These are phyloP conservation scores for Eucalyptus pumila DNA, from an alignment of 345 rosid genomes.

Conservation along the genomic window DNA sequence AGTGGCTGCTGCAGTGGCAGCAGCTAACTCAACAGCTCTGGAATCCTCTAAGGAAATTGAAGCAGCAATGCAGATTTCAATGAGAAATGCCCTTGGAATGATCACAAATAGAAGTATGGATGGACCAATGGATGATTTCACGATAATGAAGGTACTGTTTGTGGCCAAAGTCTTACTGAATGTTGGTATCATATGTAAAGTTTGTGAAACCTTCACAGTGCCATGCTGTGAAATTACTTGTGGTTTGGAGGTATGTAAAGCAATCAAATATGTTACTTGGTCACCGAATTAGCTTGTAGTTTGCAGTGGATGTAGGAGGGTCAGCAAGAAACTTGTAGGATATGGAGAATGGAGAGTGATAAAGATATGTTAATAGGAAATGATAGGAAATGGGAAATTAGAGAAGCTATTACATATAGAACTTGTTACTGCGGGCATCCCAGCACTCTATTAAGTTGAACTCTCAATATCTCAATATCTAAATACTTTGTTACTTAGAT, in stretches of 20 bases:
- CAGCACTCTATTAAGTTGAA: not conserved
- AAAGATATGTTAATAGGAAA: not conserved
- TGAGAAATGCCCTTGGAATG: conserved; percentile 77
- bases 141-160: conserved; percentile 71
- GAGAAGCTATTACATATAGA: not conserved
- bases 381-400: not conserved
- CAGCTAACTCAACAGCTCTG: conserved; percentile 86
- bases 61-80: conserved; percentile 91
- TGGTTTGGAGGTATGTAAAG: not conserved
- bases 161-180: not conserved
- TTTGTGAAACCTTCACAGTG: not conserved
- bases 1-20: conserved; percentile 85
- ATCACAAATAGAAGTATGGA: conserved; percentile 35
- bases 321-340: not conserved
- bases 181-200: not conserved
- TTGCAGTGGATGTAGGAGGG: not conserved
- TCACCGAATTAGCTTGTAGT: not conserved
- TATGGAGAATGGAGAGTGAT: not conserved
- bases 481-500: not conserved
- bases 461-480: not conserved
- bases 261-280: not conserved
- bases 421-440: not conserved
- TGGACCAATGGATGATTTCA: conserved; percentile 83
- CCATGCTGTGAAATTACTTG: not conserved
- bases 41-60: conserved; percentile 95